These are phyloP conservation scores for Lactuca saligna DNA, from an alignment of 129 eudicot species.

Conservation along the genomic window DNA sequence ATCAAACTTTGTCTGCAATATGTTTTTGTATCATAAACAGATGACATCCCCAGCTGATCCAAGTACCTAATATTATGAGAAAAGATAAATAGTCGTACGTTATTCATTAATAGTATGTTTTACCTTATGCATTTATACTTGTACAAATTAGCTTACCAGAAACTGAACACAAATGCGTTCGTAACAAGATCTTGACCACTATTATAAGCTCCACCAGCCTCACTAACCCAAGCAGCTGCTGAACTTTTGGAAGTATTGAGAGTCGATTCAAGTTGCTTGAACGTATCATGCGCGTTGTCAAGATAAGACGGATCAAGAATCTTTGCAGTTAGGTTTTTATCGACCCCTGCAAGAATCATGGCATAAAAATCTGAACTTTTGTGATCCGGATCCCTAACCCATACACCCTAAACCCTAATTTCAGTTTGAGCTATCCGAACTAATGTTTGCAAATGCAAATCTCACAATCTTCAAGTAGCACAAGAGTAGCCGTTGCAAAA, in stretches of 20 bases:
- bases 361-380: conserved; percentile 13
- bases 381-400: not conserved
- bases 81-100: not conserved
- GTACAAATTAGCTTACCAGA: conserved; percentile 52
- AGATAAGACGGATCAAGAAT: conserved; percentile 79
- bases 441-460: too few species aligned
- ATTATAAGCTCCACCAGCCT: conserved; percentile 88
- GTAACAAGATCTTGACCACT: conserved; percentile 72
- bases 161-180: conserved; percentile 70
- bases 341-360: conserved; percentile 52
- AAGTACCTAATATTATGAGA: conserved; percentile 49
- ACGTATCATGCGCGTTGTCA: conserved; percentile 50
- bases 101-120: not conserved
- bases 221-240: conserved; percentile 88
- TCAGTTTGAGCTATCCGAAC: too few species aligned
- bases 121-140: not conserved
- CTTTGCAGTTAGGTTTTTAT: conserved; percentile 59
- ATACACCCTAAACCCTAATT: too few species aligned
- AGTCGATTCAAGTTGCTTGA: conserved; percentile 49
- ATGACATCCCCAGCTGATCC: conserved; percentile 82
- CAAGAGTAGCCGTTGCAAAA: too few species aligned
- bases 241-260: conserved; percentile 43
- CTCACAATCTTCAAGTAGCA: too few species aligned
- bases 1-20: conserved; percentile 76
- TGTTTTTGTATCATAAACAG: conserved; percentile 57